These are phyloP conservation scores for Sanguinoderma infundibulare DNA, from an alignment of 1,284 basidiomycete genomes.

Conservation along the genomic window DNA sequence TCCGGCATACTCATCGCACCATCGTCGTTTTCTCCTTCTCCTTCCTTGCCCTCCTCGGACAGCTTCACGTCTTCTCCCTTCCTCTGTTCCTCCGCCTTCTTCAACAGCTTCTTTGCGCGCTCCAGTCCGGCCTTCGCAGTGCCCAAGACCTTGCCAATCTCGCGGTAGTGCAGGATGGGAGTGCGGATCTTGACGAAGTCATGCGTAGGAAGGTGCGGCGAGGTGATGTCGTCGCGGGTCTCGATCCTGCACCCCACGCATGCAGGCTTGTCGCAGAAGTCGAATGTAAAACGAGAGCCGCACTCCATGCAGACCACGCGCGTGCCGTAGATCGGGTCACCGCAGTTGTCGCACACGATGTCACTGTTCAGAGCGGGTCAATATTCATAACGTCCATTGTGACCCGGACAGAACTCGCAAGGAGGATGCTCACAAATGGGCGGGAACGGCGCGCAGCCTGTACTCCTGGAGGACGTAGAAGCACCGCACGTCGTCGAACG, in stretches of 20 bases:
- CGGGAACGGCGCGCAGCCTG: background rate
- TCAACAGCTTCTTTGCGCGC: constrained; percentile 21
- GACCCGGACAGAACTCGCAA: too few species aligned
- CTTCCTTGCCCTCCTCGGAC: background rate
- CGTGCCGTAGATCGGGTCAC: constrained; percentile 22
- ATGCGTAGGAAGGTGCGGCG: constrained; percentile 33
- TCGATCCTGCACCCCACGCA: constrained; percentile 7
- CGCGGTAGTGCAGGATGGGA: constrained; percentile 26
- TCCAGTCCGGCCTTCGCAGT: constrained; percentile 22
- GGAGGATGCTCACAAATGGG: background rate
- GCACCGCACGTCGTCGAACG: constrained; percentile 7
- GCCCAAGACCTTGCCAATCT: constrained; percentile 24
- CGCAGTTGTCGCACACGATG: constrained; percentile 27
- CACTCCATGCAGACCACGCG: constrained; percentile 32
- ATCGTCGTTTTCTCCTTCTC: background rate
- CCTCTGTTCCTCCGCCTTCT: background rate
- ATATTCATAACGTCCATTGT: background rate
- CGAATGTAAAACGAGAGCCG: constrained; percentile 21
- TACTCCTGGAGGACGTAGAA: constrained; percentile 6
- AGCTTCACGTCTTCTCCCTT: background rate
- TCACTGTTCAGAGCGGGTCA: background rate
- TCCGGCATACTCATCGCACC: background rate
- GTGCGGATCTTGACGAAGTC: constrained; percentile 36
- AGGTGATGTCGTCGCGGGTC: constrained; percentile 22
- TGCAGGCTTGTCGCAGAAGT: constrained; percentile 30